These are phyloP conservation scores for Diaporthe caulivora DNA, from an alignment of 2,329 filamentous ascomycete genomes.

Conservation along the genomic window DNA sequence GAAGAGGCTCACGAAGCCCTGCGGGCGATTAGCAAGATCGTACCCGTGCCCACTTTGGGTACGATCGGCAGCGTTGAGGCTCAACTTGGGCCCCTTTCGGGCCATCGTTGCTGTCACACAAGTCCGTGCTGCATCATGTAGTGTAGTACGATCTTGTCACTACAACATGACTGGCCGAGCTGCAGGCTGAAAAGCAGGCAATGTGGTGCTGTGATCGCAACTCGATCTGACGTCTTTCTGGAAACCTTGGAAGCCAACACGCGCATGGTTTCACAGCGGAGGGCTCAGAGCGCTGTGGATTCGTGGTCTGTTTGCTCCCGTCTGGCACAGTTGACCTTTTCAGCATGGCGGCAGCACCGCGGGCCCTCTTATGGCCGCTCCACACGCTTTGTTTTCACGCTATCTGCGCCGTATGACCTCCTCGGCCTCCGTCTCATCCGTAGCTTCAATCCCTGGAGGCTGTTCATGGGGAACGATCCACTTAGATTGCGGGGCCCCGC, in stretches of 20 bases:
- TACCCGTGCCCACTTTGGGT: not conserved
- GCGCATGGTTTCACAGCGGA: constrained; percentile 25
- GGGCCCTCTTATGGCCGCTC: constrained; percentile 12
- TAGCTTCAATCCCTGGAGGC: constrained; percentile 10
- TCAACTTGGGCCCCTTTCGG: constrained; percentile 7
- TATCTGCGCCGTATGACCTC: not conserved
- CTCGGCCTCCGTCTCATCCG: constrained; percentile 15
- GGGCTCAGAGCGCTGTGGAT: not conserved
- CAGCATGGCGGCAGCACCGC: not conserved
- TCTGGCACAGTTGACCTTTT: not conserved
- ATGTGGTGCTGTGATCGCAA: constrained; percentile 2
- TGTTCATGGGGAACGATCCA: constrained; percentile 15
- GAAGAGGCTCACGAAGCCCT: not conserved
- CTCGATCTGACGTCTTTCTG: constrained; percentile 23
- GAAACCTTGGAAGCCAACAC: constrained; percentile 24
- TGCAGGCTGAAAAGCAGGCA: not conserved
- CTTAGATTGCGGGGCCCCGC: constrained; percentile 27
- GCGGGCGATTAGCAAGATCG: not conserved
- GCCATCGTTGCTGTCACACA: constrained; percentile 1
- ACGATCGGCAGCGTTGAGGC: constrained; percentile 22
- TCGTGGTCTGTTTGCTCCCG: not conserved
- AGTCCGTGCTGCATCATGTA: constrained; percentile 15
- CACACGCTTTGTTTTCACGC: not conserved
- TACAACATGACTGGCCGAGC: constrained; percentile 16
- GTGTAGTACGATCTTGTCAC: not conserved